These are phyloP conservation scores for Ascochyta fabae DNA, from an alignment of 2,329 filamentous ascomycete species.

Conservation along the genomic window DNA sequence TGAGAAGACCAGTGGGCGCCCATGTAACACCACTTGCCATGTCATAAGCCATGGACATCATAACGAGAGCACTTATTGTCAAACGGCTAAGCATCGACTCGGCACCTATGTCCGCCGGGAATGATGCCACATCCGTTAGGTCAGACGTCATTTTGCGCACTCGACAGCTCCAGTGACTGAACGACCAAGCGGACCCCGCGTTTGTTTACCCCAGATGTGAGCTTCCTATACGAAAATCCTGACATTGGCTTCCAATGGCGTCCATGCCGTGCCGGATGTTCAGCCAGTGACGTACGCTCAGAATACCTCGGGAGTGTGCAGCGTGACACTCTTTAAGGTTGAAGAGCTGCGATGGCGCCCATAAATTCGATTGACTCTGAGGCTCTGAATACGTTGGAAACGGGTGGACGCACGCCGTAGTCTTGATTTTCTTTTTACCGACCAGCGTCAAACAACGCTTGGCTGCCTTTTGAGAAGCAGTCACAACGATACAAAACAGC, in stretches of 20 bases:
- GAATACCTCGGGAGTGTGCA: neutral
- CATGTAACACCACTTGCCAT: neutral
- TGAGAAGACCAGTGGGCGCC: neutral
- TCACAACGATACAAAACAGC: neutral
- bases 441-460: neutral
- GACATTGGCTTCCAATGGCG: constrained; percentile 5
- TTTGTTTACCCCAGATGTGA: constrained; percentile 9
- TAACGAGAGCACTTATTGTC: neutral
- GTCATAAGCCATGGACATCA: neutral
- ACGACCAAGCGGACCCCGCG: constrained; percentile 11
- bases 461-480: neutral
- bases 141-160: constrained; percentile 11
- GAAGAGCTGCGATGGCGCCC: neutral
- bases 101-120: constrained; percentile 1
- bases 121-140: neutral
- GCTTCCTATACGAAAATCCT: neutral
- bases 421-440: neutral
- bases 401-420: neutral
- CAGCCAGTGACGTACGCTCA: constrained; percentile 11
- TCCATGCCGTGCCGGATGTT: constrained; percentile 1
- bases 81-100: neutral
- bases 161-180: constrained; percentile 13
- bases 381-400: neutral
- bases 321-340: constrained; percentile 4
- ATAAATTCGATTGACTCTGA: neutral